A percentile compares a stretch with the other conserved stretches of the same genome.
phyloP scores from a whole-genome alignment of 1,284 basidiomycete genomes.

The Laetiporus sulphureus region DNA sequence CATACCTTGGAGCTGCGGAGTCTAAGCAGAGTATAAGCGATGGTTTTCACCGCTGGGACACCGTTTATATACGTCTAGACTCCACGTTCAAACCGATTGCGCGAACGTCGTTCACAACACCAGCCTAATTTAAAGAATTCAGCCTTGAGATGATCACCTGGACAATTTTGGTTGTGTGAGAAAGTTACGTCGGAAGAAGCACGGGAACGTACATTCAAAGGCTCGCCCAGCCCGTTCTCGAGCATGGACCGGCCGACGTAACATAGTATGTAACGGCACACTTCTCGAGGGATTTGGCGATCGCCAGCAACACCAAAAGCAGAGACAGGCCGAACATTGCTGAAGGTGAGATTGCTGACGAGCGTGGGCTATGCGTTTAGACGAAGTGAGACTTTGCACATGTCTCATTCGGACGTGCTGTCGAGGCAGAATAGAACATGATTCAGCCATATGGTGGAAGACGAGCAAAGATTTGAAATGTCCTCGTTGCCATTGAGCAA shows the following conservation, averaged over 20 bases:
- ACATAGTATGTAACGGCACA: conserved; percentile 33
- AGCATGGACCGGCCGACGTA: conserved; percentile 47
- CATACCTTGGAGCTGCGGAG: conserved; percentile 59
- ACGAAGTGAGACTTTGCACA: no score
- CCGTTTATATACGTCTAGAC: no score
- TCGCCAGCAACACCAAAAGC: neutral
- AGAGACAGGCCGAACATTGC: conserved; percentile 5
- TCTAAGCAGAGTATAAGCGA: neutral
- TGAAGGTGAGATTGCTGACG: neutral
- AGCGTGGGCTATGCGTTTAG: no score
- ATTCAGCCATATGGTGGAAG: no score
- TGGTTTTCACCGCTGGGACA: neutral
- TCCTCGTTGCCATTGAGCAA: no score
- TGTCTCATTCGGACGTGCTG: no score
- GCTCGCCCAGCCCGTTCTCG: conserved; percentile 51
- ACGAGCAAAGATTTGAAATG: no score
- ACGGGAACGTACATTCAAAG: conserved; percentile 56
- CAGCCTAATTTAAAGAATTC: conserved; percentile 64
- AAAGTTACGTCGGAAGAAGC: neutral
- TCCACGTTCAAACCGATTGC: conserved; percentile 55
- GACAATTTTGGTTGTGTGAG: conserved; percentile 12
- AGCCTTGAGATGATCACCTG: conserved; percentile 56
- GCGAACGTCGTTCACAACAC: conserved; percentile 51
- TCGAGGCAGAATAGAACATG: no score
- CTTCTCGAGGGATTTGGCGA: conserved; percentile 4